Evolutionary conservation across 768 basidiomycete genomes (phyloP), one percentile per base, ranked within the genome.

Genomic region (Lanmaoa pseudosensibilis): DNA sequence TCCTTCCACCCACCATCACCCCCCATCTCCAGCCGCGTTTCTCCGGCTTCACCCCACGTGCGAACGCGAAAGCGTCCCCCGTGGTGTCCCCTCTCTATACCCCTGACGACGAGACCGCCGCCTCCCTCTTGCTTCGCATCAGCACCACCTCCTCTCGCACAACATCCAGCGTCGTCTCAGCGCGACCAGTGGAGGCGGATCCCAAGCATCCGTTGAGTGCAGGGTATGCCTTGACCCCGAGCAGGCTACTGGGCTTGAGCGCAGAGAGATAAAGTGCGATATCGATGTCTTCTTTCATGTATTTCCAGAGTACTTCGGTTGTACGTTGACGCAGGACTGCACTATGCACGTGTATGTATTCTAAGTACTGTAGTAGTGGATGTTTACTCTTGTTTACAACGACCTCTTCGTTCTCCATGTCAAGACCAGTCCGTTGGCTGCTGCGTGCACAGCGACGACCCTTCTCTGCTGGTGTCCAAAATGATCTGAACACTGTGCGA

Each of bases 101-200:
- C 5, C 81, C 84, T 0, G 88, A 89, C 52, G 88, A 90, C 65
- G 85, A 89, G 72, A 79, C 77, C 1, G 87, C 87, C 0, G 87
- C 87, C 16, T 83, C 87, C 4, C 73, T 89, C 56, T 69, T 88
- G 15, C 69, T 89, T 38, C 84, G 87, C 57, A 88, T 89, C 57
- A 79, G 82, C 60, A 74, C 45, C 25, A 60, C 56, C 5, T 66
- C 68, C 9, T 25, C 65, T 12, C 68, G 55, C n/a, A 33, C 45
- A 5, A 15, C 32, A 1, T 32, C 41, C 34, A 36, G 33, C 1
- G 16, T 37, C 36, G 47, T 18, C 37, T 5, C 36, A 1, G 32
- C 9, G 4, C 61, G 44, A 15, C 47, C 43, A 10, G 37, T 9
- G 38, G 48, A 30, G 18, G 25, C 10, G 8, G 33, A 36, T 19